Base-by-base conservation (phyloP, 805 yeast species). In the Wickerhamiella kazuoi region DNA sequence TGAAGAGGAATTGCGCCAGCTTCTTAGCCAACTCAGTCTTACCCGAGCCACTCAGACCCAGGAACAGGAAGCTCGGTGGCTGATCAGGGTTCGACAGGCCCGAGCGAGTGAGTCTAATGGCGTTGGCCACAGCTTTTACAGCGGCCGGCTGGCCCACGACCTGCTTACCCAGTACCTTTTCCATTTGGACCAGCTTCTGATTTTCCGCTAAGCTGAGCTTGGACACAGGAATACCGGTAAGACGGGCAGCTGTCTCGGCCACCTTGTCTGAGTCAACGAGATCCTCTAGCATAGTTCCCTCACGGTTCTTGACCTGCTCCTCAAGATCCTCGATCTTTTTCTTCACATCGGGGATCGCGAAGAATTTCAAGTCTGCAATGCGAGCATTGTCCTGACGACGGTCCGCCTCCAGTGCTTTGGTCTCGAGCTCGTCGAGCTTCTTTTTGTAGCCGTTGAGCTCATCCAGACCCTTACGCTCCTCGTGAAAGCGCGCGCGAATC, bases 71-170 rank as follows among this genome's bases (percentile, higher is more conserved):
- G 13, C 94, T 81, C 0, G 97, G 83, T 4, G 98, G 98, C 49
- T 93, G 94, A 59, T 84, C 72, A 40, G 98, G 98, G 59, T 90
- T 90, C 19, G 95, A 80, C 47, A 90, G 69, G 17, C 98, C 98
- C 9, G 97, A 86, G 57, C 98, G 74, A 15, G 82, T 74, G 51
- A 90, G 69, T 61, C 98, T 74, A 40, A 90, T 81, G 4, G 97
- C 94, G 57, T 90, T 87, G 8, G 97, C 73, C 32, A 90, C 98
- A 1, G 96, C 94, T 58, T 79, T 83, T 44, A 90, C 93, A 1
- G 98, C 98, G 45, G 82, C 94, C 44, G 78, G 67, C 64, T 90
- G 98, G 30, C 98, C 98, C 48, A 90, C 94, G 49, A 90, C 98
- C 42, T 72, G 76, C 13, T 72, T 61, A 17, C 93, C 67, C 43